Base-by-base conservation (phyloP, 352 stramenopile genomes). In the Phytopythium delawarense region DNA sequence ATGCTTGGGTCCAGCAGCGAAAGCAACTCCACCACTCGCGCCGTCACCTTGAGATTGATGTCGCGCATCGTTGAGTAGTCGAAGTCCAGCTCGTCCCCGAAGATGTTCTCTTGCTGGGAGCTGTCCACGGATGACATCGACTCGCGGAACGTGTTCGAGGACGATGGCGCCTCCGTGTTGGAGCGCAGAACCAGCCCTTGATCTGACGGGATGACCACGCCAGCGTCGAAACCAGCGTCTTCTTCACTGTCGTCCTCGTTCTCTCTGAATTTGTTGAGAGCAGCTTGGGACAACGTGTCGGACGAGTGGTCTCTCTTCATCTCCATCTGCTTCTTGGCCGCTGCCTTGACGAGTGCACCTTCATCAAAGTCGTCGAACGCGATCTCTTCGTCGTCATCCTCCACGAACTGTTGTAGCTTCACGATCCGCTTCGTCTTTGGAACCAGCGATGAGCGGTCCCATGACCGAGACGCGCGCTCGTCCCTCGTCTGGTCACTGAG, bases 31-130 rank as follows among this genome's bases (percentile, higher is more conserved):
- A 96, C 72, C 11, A 92, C 84, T 23, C 87, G 85, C 25, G 69
- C 63, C 4, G 82, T 96, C 42, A 81, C 76, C 57, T 94, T 91
- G 42, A 93, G 84, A 39, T 89, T 88, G 11, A 68, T 86, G 58
- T 96, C 87, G 25, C 81, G 80, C 39, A 80, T 50, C 39, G 74
- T 88, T 6, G 76, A 83, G 46, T 90, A 92, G 46, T 94, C 85
- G 32, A 94, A 94, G 55, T 91, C 85, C 30, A 94, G 52, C 57
- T 91, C 83, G 28, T 93, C 85, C n/a, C 91, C 84, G 61, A 94
- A 94, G 16, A 90, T 59, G 30, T 81, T 76, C 6, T 93, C 84
- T 8, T 76, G 55, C 25, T 61, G 73, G 2, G 73, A 69, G 61
- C 70, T 83, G 4, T 69, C 78, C 7, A 51, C 63, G 32, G 67